Evolutionary conservation across 768 basidiomycete genomes (phyloP), one percentile per base, ranked within the genome.

Genomic region (Boletus sp.): DNA sequence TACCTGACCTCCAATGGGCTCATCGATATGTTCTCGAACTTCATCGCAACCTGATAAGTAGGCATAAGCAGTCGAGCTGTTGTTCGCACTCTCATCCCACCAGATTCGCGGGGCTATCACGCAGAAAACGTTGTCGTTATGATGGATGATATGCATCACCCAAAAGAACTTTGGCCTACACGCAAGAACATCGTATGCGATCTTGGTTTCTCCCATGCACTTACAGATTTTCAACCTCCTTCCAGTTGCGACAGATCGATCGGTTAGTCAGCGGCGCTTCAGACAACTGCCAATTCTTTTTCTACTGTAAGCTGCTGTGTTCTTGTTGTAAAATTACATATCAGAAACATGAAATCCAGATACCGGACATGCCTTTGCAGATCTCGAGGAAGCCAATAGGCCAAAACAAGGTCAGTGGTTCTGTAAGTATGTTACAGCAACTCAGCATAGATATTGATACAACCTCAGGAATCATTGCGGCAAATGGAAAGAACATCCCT

Each of bases 241-340:
- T 17, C 35, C 54, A 82, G 80, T 51, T 79, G n/a, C 63, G 62
- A 5, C 74, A 76, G 32, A 79, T 83, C 42, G 58, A 71, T 9
- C 69, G 73, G 4, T 68, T 83, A 4, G 77, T 82, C 1, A 58
- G 67, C 11, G 77, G 71, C 44, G 75, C 79, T 7, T 56, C 68
- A 24, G 67, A 75, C 0, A 76, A 77, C 0, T 79, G 80, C 54
- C 74, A 66, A 1, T 79, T 81, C 61, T 77, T 82, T 52, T 82
- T 83, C 60, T 80, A 82, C 39, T 84, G 82, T 83, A 54, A 47
- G 78, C 18, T n/a, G 12, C 29, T 30, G 20, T 35, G 29, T 24
- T 17, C 35, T 20, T 40, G 14, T 7, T 33, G 7, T 36, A 28
- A 17, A 24, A 15, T 7, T 15, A 29, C n/a, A 18, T 15, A 28